Percentiles rank a stretch among this genome's conserved stretches.
Conservation (phyloP, 257 asterid genomes). For the Forsythia viridissima region DNA sequence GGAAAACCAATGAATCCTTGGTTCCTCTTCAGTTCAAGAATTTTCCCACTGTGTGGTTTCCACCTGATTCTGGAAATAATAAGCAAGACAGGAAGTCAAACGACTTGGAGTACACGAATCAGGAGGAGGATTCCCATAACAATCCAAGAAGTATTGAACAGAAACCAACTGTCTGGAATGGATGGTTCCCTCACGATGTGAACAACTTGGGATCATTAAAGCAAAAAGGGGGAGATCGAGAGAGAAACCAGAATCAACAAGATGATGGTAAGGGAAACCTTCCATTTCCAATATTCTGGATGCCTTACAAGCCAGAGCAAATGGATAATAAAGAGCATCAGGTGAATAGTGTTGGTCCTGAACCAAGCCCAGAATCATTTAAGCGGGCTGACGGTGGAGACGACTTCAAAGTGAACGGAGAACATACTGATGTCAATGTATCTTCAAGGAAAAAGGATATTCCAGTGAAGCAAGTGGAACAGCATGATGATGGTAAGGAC, state of each 20-base stretch:
- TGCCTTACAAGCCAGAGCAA: constrained; percentile 51
- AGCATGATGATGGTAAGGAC: constrained; percentile 21
- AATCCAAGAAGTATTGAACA: constrained; percentile 13
- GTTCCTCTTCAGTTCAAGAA: constrained; percentile 39
- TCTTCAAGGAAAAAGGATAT: constrained; percentile 28
- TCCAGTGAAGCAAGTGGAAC: constrained; percentile 53
- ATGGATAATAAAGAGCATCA: constrained; percentile 11
- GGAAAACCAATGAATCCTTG: constrained; percentile 23
- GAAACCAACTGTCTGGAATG: constrained; percentile 29
- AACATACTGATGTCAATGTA: background rate
- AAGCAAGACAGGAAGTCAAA: constrained; percentile 18
- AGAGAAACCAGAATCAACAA: constrained; percentile 11
- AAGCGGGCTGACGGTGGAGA: constrained; percentile 17
- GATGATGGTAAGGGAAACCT: constrained; percentile 26
- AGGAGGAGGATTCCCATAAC: constrained; percentile 18
- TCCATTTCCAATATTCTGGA: constrained; percentile 63
- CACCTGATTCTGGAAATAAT: constrained; percentile 27
- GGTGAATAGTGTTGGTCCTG: constrained; percentile 9
- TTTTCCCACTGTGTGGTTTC: constrained; percentile 44
- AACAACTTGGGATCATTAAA: constrained; percentile 25
- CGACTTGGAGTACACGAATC: background rate
- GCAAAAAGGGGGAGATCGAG: constrained; percentile 25
- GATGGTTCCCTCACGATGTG: constrained; percentile 43
- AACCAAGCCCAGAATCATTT: constrained; percentile 15
- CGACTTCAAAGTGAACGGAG: constrained; percentile 9